A percentile compares a stretch with the other conserved stretches of the same genome.
These are phyloP conservation scores for Penicillium taxi DNA, from an alignment of 495 filamentous ascomycete genomes.

Conservation along the genomic window DNA sequence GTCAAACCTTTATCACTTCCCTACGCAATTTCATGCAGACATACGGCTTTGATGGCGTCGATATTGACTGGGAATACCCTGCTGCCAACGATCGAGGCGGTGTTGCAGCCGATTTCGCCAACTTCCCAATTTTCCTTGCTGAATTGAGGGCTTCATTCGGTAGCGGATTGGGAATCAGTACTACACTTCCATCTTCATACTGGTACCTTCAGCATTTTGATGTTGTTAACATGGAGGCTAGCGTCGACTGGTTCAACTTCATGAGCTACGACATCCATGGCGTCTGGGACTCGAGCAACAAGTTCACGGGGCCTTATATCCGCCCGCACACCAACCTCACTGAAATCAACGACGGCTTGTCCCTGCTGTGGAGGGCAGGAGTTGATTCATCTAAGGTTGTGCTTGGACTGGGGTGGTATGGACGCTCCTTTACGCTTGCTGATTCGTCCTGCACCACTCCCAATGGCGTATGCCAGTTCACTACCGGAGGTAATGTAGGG, in stretches of 20 bases:
- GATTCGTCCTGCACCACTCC: slow-evolving; percentile 1
- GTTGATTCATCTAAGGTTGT: slow-evolving; percentile 28
- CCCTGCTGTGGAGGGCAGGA: slow-evolving; percentile 28
- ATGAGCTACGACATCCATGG: slow-evolving; percentile 46
- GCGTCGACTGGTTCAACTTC: slow-evolving; percentile 46
- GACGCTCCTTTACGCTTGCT: slow-evolving; percentile 20
- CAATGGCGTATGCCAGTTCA: no score
- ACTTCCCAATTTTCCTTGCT: slow-evolving; percentile 33
- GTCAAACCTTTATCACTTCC: slow-evolving; percentile 37
- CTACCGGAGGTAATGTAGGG: no score
- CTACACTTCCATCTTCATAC: slow-evolving; percentile 39
- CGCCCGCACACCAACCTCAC: slow-evolving; percentile 27
- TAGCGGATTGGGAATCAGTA: slow-evolving; percentile 18
- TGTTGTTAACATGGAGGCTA: slow-evolving; percentile 20
- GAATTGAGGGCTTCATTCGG: slow-evolving; percentile 14
- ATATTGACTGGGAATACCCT: slow-evolving; percentile 48
- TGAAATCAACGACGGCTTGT: slow-evolving; percentile 26
- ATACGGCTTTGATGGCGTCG: slow-evolving; percentile 48
- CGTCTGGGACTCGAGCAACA: slow-evolving; percentile 8
- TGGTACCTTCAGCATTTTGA: slow-evolving; percentile 49
- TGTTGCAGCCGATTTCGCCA: slow-evolving; percentile 27
- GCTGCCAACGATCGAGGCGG: slow-evolving; percentile 31
- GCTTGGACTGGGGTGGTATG: slow-evolving; percentile 37
- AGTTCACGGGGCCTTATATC: slow-evolving; percentile 1
- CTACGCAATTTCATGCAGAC: slow-evolving; percentile 32